Evolutionary conservation across 1,284 basidiomycete species (phyloP), one percentile per base, ranked within the genome.

Genomic region (Puccinia triticina): DNA sequence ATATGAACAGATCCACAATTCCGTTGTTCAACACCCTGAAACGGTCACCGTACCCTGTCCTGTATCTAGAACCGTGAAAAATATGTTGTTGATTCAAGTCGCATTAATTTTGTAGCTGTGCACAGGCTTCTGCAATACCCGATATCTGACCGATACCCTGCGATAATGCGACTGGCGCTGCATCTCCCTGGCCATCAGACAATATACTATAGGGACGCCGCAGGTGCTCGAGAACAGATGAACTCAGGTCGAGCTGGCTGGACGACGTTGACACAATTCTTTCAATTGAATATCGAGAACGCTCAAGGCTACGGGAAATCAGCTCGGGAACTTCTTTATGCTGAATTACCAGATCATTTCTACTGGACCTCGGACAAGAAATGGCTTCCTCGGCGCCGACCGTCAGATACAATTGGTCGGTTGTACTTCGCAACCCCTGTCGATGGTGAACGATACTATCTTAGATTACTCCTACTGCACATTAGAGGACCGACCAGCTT

Each of bases 391-490:
- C 84, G 86, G 0, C n/a, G 85, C 53, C 50, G 23, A 59, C 1
- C 81, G 34, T 84, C 84, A 0, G 84, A 84, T 82, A 86, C 88
- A 0, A 80, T 89, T 29, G 89, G 89, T 0, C 79, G 87, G 0
- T 89, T 89, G 86, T 88, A 86, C 74, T 88, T 86, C 84, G 85
- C 86, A 8, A 77, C 83, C 16, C 87, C 87, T 2, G 86, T 84
- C 32, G 82, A 85, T 11, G 88, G 88, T 0, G 87, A 89, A 66
- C 83, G 83, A 0, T 89, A 87, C 83, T 89, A 89, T 80, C 86
- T 89, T 0, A 84, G 87, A 0, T 85, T 85, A 0, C 85, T 89
- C 0, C 86, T 89, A 0, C 86, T 87, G 14, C 85, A 87, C 18
- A 87, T 88, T 0, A 86, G 85, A 55, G 88, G 88, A 11, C 79